Percentiles rank a stretch among this genome's conserved stretches.
These are phyloP conservation scores for Phoenix dactylifera DNA, from an alignment of 176 grass and related monocot genomes.

Conservation along the genomic window DNA sequence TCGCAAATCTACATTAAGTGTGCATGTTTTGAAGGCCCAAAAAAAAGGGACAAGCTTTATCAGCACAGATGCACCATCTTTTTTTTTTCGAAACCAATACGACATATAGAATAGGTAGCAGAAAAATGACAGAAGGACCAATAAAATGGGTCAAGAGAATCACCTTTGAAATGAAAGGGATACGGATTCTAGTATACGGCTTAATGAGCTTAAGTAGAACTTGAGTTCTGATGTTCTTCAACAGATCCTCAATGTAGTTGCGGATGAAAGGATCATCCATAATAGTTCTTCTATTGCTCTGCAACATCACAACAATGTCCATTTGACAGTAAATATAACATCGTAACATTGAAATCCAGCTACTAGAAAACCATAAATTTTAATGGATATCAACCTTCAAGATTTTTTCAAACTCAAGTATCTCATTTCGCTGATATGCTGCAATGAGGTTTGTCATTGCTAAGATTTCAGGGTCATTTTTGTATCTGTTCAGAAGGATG, in stretches of 20 bases:
- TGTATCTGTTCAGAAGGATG: constrained; percentile 46
- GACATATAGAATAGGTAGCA: too few relatives aligned
- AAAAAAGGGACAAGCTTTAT: too few relatives aligned
- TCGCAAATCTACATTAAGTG: too few relatives aligned
- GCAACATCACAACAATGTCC: constrained; percentile 10
- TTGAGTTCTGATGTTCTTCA: constrained; percentile 99
- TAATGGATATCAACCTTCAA: constrained; percentile 50
- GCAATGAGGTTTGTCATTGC: constrained; percentile 99
- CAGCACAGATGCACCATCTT: too few relatives aligned
- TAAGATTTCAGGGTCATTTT: constrained; percentile 96
- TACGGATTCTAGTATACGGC: constrained; percentile 93
- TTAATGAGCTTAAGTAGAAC: constrained; percentile 99
- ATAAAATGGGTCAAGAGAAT: neutral
- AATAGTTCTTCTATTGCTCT: constrained; percentile 98
- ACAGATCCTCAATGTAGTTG: constrained; percentile 93
- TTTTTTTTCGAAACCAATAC: too few relatives aligned
- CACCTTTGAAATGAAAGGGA: constrained; percentile 98
- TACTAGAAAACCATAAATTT: too few relatives aligned
- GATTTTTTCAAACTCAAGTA: constrained; percentile 97
- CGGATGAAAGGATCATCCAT: constrained; percentile 99
- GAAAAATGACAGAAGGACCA: too few relatives aligned
- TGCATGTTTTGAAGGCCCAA: too few relatives aligned
- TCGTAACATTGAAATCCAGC: neutral
- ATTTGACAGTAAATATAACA: neutral
- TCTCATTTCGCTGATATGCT: constrained; percentile 96